A percentile compares a stretch with the other conserved stretches of the same genome.
phyloP scores from a whole-genome alignment of 2,329 filamentous ascomycete genomes.

The Didymella segeticola region DNA sequence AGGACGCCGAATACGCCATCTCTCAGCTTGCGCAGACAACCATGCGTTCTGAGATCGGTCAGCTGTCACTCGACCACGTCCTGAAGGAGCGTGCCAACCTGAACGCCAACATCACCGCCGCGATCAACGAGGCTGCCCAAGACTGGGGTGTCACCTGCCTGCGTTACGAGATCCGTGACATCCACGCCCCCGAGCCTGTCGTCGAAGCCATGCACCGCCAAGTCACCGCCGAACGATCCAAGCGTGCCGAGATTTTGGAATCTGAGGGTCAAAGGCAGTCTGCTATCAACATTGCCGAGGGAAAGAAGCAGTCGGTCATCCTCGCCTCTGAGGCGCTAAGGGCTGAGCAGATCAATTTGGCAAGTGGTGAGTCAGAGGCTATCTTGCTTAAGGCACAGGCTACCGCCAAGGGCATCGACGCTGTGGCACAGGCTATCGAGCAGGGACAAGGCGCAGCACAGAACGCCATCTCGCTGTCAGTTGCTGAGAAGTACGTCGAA shows the following conservation, averaged over 20 bases:
- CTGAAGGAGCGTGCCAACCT: slow-evolving; percentile 95
- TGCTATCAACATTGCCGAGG: slow-evolving; percentile 98
- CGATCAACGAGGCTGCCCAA: slow-evolving; percentile 96
- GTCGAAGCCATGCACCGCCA: slow-evolving; percentile 98
- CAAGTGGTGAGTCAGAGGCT: slow-evolving; percentile 90
- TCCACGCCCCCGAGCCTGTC: slow-evolving; percentile 91
- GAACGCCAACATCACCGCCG: slow-evolving; percentile 97
- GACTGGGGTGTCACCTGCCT: slow-evolving; percentile 97
- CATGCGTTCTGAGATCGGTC: slow-evolving; percentile 98
- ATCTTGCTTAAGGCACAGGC: slow-evolving; percentile 85
- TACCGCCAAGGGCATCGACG: slow-evolving; percentile 86
- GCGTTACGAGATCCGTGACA: slow-evolving; percentile 97
- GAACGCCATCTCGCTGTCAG: slow-evolving; percentile 81
- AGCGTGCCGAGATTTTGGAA: slow-evolving; percentile 96
- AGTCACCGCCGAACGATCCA: slow-evolving; percentile 95
- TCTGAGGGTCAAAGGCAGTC: slow-evolving; percentile 96
- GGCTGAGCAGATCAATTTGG: slow-evolving; percentile 91
- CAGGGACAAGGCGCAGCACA: slow-evolving; percentile 78
- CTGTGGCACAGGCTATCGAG: slow-evolving; percentile 77
- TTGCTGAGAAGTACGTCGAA: slow-evolving; percentile 98
- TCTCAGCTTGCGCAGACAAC: slow-evolving; percentile 97
- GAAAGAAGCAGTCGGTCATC: slow-evolving; percentile 95
- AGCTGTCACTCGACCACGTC: slow-evolving; percentile 94
- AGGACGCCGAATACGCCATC: slow-evolving; percentile 98
- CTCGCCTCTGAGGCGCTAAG: slow-evolving; percentile 90